Conservation (phyloP, 1,139 yeast genomes). For the Yamadazyma jaroonii region DNA sequence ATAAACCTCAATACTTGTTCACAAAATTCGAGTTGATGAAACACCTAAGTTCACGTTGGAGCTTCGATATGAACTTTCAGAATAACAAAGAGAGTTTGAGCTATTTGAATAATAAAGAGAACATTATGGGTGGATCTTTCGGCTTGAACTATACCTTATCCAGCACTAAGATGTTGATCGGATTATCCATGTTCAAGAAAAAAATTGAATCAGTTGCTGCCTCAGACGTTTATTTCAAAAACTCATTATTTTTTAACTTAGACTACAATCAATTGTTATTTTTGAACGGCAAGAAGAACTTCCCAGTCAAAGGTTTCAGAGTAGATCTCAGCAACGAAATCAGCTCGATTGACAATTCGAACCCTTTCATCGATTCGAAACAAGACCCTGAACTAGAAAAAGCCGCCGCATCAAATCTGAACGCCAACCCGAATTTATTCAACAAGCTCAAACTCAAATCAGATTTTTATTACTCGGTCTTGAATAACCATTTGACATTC, state of each 20-base stretch:
- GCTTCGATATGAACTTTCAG: no score
- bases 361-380: no score
- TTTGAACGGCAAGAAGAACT: constrained; percentile 17
- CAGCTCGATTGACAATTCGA: constrained; percentile 20
- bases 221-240: no score
- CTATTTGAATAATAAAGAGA: constrained; percentile 33
- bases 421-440: constrained; percentile 16
- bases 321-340: constrained; percentile 26
- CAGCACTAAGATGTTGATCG: constrained; percentile 24
- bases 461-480: constrained; percentile 36
- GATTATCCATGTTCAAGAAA: constrained; percentile 42
- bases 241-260: no score
- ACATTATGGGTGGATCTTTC: constrained; percentile 39
- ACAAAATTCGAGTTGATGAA: constrained; percentile 16
- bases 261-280: no score
- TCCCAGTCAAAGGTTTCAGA: constrained; percentile 28
- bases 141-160: constrained; percentile 34
- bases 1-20: constrained; percentile 43
- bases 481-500: constrained; percentile 29
- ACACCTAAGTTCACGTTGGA: no score
- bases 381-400: no score
- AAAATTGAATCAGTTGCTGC: constrained; percentile 10
- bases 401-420: no score
- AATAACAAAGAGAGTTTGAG: no score
- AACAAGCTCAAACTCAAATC: constrained; percentile 26